Evolutionary conservation across 345 rosid species (phyloP).

Genomic region (Camelina sativa): DNA sequence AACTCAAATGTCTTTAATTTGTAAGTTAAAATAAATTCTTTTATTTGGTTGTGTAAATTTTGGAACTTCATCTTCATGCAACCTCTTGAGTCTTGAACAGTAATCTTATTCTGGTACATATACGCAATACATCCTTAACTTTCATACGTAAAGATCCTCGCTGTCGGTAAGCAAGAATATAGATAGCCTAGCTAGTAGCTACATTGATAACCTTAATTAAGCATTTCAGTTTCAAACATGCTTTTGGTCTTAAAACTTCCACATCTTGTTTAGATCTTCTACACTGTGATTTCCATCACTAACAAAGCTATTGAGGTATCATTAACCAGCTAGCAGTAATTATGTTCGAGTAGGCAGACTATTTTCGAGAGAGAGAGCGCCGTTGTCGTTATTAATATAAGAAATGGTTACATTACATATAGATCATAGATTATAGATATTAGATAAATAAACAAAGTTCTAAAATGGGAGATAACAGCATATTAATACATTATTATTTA

Average conservation of each 20-base stretch:
- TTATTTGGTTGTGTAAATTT: background rate
- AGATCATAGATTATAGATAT: too few species aligned
- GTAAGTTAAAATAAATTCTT: too few species aligned
- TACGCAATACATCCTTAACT: background rate
- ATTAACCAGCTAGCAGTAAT: background rate
- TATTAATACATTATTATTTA: background rate
- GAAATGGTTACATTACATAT: constrained; percentile 25
- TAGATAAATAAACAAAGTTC: constrained; percentile 19
- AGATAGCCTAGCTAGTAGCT: too few species aligned
- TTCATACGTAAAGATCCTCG: background rate
- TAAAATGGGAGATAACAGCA: constrained; percentile 10
- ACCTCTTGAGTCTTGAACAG: background rate
- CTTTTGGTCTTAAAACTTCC: background rate
- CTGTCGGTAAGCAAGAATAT: background rate
- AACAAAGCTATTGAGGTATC: background rate
- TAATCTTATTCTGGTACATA: background rate
- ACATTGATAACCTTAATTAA: background rate
- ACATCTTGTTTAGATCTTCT: background rate
- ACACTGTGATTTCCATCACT: background rate
- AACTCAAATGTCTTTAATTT: background rate
- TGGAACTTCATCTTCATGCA: background rate
- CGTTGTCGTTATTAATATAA: background rate
- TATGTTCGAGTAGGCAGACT: background rate
- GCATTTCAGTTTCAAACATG: background rate
- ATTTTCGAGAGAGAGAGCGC: background rate